Evolutionary conservation across 305 asterid species (phyloP).

Genomic region (Fraxinus velutina): DNA sequence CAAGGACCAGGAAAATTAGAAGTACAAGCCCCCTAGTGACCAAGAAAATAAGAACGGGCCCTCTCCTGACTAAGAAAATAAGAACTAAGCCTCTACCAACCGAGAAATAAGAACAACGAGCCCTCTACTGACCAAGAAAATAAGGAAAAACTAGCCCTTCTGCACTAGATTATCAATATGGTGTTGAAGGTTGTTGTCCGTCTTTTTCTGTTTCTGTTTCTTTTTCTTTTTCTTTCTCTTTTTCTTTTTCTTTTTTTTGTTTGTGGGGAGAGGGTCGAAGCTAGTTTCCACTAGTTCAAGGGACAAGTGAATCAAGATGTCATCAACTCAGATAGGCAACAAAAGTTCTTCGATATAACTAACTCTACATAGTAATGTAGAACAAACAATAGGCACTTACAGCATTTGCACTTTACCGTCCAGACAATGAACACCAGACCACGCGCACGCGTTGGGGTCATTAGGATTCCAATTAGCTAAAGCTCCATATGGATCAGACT

Average conservation of each 20-base stretch:
- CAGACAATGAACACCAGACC: slow-evolving; percentile 77
- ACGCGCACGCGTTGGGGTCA: slow-evolving; percentile 68
- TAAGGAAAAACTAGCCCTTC: not conserved
- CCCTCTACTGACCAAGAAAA: not conserved
- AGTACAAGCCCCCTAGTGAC: not conserved
- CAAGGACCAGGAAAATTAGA: not conserved
- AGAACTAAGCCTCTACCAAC: not conserved
- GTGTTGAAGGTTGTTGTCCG: not conserved
- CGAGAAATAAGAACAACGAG: not conserved
- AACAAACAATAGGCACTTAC: slow-evolving; percentile 47
- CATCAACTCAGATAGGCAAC: not conserved
- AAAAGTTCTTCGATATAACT: not conserved
- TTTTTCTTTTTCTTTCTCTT: not conserved
- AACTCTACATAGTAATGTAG: not conserved
- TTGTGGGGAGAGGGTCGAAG: not conserved
- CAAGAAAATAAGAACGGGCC: not conserved
- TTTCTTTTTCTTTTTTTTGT: too few relatives aligned
- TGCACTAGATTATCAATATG: not conserved
- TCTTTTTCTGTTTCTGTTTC: not conserved
- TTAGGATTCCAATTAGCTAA: slow-evolving; percentile 64
- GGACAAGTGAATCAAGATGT: not conserved
- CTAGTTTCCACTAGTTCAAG: not conserved
- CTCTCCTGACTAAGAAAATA: not conserved
- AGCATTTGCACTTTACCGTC: slow-evolving; percentile 65
- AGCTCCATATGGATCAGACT: slow-evolving; percentile 66